Evolutionary conservation across 2,329 filamentous ascomycete genomes (phyloP).

Genomic region (Hypoxylon sp.): DNA sequence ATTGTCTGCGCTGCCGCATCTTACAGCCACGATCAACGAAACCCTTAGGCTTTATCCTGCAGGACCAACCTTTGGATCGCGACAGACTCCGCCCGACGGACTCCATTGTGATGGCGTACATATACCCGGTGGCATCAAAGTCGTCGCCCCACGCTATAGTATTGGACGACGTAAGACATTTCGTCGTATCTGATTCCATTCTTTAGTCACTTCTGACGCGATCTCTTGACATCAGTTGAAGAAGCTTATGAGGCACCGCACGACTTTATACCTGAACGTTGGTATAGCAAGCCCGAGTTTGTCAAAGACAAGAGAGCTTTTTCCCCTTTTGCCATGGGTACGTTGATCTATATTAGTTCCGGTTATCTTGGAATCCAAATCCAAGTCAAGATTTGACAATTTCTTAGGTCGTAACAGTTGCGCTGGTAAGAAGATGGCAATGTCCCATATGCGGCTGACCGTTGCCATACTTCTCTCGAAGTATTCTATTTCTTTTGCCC

Average conservation of each 20-base stretch:
- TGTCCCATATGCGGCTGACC: constrained; percentile 11
- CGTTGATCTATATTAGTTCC: background rate
- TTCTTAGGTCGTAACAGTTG: constrained; percentile 3
- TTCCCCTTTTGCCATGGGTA: constrained; percentile 30
- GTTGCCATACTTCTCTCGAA: constrained; percentile 5
- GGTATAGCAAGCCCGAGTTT: constrained; percentile 35
- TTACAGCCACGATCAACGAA: constrained; percentile 10
- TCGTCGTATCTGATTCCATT: background rate
- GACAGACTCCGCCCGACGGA: constrained; percentile 37
- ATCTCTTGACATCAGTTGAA: constrained; percentile 3
- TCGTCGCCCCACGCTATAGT: constrained; percentile 32
- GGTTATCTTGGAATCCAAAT: too few relatives aligned
- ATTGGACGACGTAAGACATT: constrained; percentile 26
- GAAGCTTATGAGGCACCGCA: constrained; percentile 26
- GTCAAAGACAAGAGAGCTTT: constrained; percentile 33
- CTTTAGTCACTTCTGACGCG: background rate
- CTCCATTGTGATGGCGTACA: constrained; percentile 37
- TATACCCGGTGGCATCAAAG: constrained; percentile 37
- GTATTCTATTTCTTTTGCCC: constrained; percentile 13
- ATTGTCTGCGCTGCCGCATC: constrained; percentile 10
- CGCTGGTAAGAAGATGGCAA: constrained; percentile 11
- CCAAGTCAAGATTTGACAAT: too few relatives aligned
- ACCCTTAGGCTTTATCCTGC: constrained; percentile 11
- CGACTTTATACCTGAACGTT: constrained; percentile 42
- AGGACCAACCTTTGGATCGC: background rate